Conservation (phyloP, 2,329 filamentous ascomycete genomes). For the Meredithiella fracta region DNA sequence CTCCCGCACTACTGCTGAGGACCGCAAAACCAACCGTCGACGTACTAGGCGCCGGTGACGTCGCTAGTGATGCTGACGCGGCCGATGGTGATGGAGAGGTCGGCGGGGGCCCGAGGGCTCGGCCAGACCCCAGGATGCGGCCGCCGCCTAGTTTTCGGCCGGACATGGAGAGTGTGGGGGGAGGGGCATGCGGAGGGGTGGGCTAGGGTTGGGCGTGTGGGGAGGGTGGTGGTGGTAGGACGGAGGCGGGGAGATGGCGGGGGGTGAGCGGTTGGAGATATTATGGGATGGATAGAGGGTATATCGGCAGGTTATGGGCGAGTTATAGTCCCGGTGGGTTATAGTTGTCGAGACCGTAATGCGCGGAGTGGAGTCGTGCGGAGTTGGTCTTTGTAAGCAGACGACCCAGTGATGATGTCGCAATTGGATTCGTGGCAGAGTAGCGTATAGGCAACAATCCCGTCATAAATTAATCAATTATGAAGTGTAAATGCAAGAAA, state of each 20-base stretch:
- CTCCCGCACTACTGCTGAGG: background rate
- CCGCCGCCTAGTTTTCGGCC: constrained; percentile 80
- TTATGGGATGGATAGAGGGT: background rate
- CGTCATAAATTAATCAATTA: no score
- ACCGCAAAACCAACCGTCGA: constrained; percentile 1
- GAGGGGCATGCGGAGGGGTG: background rate
- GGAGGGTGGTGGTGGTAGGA: background rate
- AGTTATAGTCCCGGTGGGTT: no score
- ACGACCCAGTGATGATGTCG: no score
- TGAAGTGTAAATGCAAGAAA: no score
- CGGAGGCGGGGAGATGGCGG: background rate
- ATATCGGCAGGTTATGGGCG: no score
- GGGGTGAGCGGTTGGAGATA: background rate
- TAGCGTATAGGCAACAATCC: no score
- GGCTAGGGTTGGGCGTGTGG: background rate
- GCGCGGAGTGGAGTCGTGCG: no score
- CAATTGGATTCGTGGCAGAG: no score
- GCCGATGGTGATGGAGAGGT: constrained; percentile 23
- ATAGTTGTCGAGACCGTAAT: no score
- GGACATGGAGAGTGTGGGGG: constrained; percentile 40
- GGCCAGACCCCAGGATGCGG: constrained; percentile 75
- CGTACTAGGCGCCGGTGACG: constrained; percentile 8
- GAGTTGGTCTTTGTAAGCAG: no score
- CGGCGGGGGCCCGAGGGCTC: constrained; percentile 52
- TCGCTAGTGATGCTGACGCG: constrained; percentile 24